A percentile compares a stretch with the other conserved stretches of the same genome.
Evolutionary conservation across 257 asterid genomes (phyloP).

Genomic region (Solanum lycopersicoides): DNA sequence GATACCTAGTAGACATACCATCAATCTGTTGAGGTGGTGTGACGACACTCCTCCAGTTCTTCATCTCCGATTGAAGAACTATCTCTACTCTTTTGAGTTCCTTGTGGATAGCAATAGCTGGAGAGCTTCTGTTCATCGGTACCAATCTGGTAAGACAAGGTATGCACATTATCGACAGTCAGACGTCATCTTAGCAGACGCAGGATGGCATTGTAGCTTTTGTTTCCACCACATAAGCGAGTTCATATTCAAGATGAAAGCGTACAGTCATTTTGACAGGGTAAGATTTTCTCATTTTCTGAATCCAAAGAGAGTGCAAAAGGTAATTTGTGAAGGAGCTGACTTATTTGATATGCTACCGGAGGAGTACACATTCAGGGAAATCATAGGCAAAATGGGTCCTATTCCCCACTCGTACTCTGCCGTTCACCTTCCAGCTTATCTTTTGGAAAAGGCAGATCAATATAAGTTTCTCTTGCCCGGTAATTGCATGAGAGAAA

Average conservation of each 20-base stretch:
- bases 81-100: conserved; percentile 74
- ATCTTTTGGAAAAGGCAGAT: conserved; percentile 66
- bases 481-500: conserved; percentile 66
- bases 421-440: conserved; percentile 75
- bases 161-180: conserved; percentile 82
- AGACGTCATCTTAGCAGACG: conserved; percentile 50
- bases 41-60: conserved; percentile 58
- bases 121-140: conserved; percentile 73
- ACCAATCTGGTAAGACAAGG: conserved; percentile 62
- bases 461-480: conserved; percentile 59
- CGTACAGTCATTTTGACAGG: conserved; percentile 70
- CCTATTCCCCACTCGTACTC: conserved; percentile 73
- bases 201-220: conserved; percentile 90
- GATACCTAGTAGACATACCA: conserved; percentile 68
- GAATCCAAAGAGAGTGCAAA: conserved; percentile 63
- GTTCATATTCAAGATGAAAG: conserved; percentile 78
- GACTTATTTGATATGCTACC: conserved; percentile 86
- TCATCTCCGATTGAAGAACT: conserved; percentile 69
- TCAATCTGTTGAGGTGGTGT: conserved; percentile 81
- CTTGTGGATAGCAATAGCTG: conserved; percentile 65
- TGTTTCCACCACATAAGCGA: conserved; percentile 61
- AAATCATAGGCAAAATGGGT: conserved; percentile 80
- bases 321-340: conserved; percentile 65
- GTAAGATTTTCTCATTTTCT: conserved; percentile 66
- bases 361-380: conserved; percentile 73